phyloP scores from a whole-genome alignment of 257 asterid genomes.

The Solanum paucissectum region DNA sequence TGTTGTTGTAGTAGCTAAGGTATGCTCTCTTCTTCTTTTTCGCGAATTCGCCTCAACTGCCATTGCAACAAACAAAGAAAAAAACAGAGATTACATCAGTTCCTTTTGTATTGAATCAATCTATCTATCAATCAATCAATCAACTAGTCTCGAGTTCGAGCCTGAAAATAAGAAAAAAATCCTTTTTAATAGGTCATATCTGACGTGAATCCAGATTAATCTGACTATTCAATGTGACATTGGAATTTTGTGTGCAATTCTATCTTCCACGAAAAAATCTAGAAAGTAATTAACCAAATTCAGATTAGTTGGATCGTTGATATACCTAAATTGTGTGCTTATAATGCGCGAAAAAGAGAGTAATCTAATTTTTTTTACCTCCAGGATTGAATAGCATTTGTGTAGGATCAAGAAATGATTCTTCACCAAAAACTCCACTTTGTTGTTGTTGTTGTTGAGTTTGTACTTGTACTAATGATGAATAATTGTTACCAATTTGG shows the following conservation, averaged over 20 bases:
- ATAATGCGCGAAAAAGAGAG: neutral
- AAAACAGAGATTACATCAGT: neutral
- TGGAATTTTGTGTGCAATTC: neutral
- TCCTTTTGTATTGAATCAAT: neutral
- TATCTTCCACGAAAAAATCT: neutral
- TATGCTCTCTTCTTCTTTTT: slow-evolving; percentile 25
- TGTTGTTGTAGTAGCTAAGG: neutral
- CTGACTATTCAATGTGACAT: neutral
- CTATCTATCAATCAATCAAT: neutral
- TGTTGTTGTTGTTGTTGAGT: slow-evolving; percentile 6
- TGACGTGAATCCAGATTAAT: neutral
- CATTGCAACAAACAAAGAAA: neutral
- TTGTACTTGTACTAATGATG: neutral
- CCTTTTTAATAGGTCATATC: neutral
- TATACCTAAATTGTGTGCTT: neutral
- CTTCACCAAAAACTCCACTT: neutral
- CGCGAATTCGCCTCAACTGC: slow-evolving; percentile 8
- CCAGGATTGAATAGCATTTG: slow-evolving; percentile 12
- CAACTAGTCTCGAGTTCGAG: neutral
- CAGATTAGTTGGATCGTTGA: neutral
- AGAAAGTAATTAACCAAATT: neutral
- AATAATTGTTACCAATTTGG: slow-evolving; percentile 9
- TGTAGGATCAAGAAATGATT: slow-evolving; percentile 16
- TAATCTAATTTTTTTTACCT: neutral
- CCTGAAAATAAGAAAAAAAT: neutral